Evolutionary conservation across 129 eudicot species (phyloP), one percentile per base, ranked within the genome.

Genomic region (Artemisia argyi): DNA sequence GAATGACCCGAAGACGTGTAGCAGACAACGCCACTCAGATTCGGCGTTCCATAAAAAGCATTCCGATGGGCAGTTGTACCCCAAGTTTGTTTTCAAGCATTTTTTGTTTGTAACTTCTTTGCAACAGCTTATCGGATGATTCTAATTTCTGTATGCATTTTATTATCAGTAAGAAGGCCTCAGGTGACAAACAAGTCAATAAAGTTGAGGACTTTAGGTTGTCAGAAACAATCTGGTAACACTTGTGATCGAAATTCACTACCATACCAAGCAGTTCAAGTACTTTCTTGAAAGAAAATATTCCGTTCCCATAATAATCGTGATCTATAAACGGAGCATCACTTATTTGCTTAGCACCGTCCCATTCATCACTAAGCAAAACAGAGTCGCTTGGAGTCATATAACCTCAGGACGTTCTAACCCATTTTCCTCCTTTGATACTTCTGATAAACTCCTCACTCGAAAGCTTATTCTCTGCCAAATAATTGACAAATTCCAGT

Each of bases 321-420:
- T 78, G 69, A 81, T 86, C 92, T 14, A 86, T 69, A 48, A 83
- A 83, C 1, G 84, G 84, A 51, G 83, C 74, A 18, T 78, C 24
- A 20, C 85, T 86, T 48, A 86, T 54, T 15, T 75, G 72, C 16
- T 76, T 62, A 32, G 86, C 92, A 68, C 76, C 82, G 51, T 53
- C 52, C 92, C 92, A 81, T 46, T 60, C 63, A 17, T 42, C 13
- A 22, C 61, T 42, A 28, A 15, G 81, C 49, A 83, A 71, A 42
- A 86, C 81, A 19, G 86, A 72, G 47, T 73, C 62, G 3, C 1
- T 4, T 0, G 88, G 92, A 17, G 71, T 3, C 82, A 56, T 72
- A 48, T 78, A 65, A 22, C 92, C 92, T 51, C 26, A 66, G 8
- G 71, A 57, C 5, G 88, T 83, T 65, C 51, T 63, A 35, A 86